Percentiles rank a stretch among this genome's conserved stretches.
Evolutionary conservation across 768 basidiomycete species (phyloP).

Genomic region (Boletus sp.): DNA sequence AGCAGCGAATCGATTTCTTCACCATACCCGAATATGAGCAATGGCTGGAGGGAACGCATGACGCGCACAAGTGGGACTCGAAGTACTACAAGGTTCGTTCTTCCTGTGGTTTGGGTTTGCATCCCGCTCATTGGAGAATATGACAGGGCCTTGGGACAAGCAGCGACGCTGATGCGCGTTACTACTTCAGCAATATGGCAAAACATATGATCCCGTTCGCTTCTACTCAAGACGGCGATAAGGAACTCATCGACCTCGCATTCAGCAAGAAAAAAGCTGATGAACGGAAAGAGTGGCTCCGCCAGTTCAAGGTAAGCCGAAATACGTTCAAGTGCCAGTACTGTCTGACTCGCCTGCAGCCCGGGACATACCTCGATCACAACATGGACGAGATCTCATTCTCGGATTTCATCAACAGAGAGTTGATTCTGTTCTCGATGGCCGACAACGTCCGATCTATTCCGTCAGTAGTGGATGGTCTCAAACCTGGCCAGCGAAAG

Average conservation of each 20-base stretch:
- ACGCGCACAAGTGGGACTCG: constrained; percentile 77
- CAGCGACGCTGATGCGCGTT: constrained; percentile 81
- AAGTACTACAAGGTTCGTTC: constrained; percentile 95
- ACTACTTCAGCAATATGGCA: constrained; percentile 88
- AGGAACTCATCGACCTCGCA: constrained; percentile 89
- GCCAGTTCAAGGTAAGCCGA: constrained; percentile 74
- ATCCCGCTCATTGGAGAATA: constrained; percentile 1
- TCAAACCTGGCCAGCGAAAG: constrained; percentile 97
- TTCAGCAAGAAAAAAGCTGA: constrained; percentile 99
- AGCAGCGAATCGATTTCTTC: constrained; percentile 83
- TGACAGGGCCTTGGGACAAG: constrained; percentile 93
- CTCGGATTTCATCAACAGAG: constrained; percentile 96
- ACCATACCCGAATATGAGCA: constrained; percentile 95
- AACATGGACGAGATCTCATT: constrained; percentile 80
- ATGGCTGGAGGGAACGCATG: constrained; percentile 79
- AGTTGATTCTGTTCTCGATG: constrained; percentile 98
- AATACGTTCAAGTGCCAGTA: not conserved
- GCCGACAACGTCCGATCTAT: constrained; percentile 99
- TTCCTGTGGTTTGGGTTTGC: not conserved
- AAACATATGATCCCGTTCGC: constrained; percentile 96
- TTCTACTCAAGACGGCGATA: constrained; percentile 74
- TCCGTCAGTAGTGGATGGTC: constrained; percentile 87
- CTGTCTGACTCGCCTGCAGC: constrained; percentile 42
- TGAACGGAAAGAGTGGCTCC: constrained; percentile 96
- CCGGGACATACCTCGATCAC: constrained; percentile 93